These are phyloP conservation scores for Acer campestre DNA, from an alignment of 345 rosid genomes.

Conservation along the genomic window DNA sequence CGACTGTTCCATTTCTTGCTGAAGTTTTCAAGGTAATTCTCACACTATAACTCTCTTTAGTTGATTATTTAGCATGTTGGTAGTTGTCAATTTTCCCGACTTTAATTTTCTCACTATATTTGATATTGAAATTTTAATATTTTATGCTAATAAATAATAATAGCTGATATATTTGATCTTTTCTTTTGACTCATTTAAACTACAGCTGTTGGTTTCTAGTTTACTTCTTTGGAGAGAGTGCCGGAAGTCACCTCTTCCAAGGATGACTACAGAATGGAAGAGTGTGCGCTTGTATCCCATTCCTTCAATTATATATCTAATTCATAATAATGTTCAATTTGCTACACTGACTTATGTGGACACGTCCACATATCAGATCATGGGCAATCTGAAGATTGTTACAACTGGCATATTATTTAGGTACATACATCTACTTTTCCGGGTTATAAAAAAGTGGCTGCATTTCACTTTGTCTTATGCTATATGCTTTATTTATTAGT, in stretches of 20 bases:
- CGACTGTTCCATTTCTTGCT: constrained; percentile 94
- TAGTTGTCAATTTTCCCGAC: background rate
- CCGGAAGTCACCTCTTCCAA: constrained; percentile 45
- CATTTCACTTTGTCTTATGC: background rate
- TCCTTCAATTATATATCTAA: constrained; percentile 82
- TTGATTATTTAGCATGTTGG: background rate
- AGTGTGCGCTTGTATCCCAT: constrained; percentile 77
- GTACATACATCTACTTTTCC: constrained; percentile 33
- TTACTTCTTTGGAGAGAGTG: constrained; percentile 79
- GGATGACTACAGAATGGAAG: constrained; percentile 90
- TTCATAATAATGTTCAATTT: constrained; percentile 95
- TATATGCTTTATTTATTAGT: background rate
- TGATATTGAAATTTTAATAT: background rate
- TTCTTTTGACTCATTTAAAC: background rate
- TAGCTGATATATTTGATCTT: background rate
- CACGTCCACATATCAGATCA: constrained; percentile 93
- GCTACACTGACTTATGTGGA: constrained; percentile 90
- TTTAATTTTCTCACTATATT: background rate
- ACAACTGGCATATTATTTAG: constrained; percentile 90
- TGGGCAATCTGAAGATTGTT: constrained; percentile 98
- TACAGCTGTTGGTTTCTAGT: constrained; percentile 80
- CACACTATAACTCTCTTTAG: background rate
- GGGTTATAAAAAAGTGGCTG: background rate
- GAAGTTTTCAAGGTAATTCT: constrained; percentile 79
- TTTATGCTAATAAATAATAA: background rate